Percentiles rank a stretch among this genome's conserved stretches.
Evolutionary conservation across 441 rosid species (phyloP).

Genomic region (Mallotus japonicus): DNA sequence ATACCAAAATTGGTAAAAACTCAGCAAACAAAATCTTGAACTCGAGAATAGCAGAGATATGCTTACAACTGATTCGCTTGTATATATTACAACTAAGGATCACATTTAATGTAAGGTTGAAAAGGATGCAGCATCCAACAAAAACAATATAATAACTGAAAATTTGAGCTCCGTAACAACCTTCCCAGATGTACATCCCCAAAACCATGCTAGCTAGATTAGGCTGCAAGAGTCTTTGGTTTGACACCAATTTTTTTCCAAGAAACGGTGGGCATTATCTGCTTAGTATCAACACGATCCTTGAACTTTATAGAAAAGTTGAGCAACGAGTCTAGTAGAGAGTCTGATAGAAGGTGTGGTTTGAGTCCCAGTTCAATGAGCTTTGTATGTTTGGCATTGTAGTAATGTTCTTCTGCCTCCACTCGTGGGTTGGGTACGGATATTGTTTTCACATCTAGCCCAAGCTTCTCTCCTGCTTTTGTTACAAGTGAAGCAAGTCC

Average conservation of each 20-base stretch:
- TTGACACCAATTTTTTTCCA: conserved; percentile 85
- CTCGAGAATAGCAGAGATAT: background rate
- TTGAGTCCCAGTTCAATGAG: conserved; percentile 85
- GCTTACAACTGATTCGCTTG: background rate
- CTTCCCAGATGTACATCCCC: background rate
- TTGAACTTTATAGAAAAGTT: conserved; percentile 69
- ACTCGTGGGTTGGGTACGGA: conserved; percentile 92
- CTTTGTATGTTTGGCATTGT: conserved; percentile 94
- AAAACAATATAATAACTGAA: background rate
- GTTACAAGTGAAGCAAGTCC: conserved; percentile 83
- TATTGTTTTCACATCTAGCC: conserved; percentile 64
- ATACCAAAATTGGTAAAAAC: background rate
- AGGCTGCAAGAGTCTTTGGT: conserved; percentile 63
- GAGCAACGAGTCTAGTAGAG: conserved; percentile 88
- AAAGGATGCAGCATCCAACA: conserved; percentile 6
- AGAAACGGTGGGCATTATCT: conserved; percentile 91
- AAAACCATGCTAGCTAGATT: conserved; percentile 11
- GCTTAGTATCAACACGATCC: conserved; percentile 79
- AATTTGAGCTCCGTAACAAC: background rate
- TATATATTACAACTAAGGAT: background rate
- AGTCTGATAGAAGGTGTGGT: conserved; percentile 85
- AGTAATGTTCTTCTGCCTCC: conserved; percentile 96
- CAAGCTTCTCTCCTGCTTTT: conserved; percentile 79
- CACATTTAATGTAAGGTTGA: background rate
- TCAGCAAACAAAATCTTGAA: background rate